Evolutionary conservation across 352 stramenopile species (phyloP).

Genomic region (Pythium utonaiense): DNA sequence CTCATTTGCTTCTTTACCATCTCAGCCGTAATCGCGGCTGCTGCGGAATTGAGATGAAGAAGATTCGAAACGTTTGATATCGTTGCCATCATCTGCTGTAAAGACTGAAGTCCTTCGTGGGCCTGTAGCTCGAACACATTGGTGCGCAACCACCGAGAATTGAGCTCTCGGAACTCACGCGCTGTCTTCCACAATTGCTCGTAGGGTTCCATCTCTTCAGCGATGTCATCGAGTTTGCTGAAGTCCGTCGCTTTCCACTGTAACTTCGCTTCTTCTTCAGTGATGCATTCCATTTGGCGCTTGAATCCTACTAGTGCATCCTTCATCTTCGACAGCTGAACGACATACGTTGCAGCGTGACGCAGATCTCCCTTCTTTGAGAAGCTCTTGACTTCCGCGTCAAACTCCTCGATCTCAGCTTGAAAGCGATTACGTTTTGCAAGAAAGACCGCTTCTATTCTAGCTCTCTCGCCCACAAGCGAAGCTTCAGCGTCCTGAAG

Average conservation of each 20-base stretch:
- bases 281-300: constrained; percentile 50
- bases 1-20: constrained; percentile 77
- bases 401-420: constrained; percentile 72
- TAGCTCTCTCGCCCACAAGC: constrained; percentile 52
- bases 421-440: constrained; percentile 67
- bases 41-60: constrained; percentile 48
- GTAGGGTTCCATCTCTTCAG: constrained; percentile 69
- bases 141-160: constrained; percentile 47
- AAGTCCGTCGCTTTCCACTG: constrained; percentile 74
- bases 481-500: constrained; percentile 48
- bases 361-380: constrained; percentile 74
- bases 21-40: constrained; percentile 61
- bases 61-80: constrained; percentile 56
- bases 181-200: constrained; percentile 72
- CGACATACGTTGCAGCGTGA: constrained; percentile 71
- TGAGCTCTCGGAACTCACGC: constrained; percentile 74
- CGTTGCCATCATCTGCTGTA: constrained; percentile 56
- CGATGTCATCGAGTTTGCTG: constrained; percentile 68
- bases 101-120: constrained; percentile 35
- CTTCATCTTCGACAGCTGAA: constrained; percentile 71
- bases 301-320: constrained; percentile 56
- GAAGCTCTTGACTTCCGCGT: constrained; percentile 62
- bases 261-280: constrained; percentile 58
- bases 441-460: constrained; percentile 71
- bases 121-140: constrained; percentile 72